Percentiles rank a stretch among this genome's conserved stretches.
These are phyloP conservation scores for Globisporangium acanthophoron DNA, from an alignment of 352 stramenopile genomes.

Conservation along the genomic window DNA sequence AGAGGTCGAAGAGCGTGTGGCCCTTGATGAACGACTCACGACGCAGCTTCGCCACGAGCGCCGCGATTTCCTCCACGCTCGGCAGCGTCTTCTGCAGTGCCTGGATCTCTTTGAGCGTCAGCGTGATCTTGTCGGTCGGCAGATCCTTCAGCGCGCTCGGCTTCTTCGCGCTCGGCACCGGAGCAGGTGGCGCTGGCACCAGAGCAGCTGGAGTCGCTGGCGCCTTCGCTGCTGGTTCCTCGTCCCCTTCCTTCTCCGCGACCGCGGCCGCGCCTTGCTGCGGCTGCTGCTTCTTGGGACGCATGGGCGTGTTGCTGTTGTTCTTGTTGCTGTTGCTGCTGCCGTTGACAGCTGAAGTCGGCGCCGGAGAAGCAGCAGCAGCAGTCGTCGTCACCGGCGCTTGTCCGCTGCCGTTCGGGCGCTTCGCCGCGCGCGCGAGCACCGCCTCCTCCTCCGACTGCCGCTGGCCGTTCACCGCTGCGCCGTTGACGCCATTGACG, in stretches of 20 bases:
- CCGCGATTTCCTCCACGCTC: constrained; percentile 55
- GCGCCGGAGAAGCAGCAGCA: not conserved
- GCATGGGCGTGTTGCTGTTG: not conserved
- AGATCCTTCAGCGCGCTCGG: constrained; percentile 28
- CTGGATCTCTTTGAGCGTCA: constrained; percentile 69
- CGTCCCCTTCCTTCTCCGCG: not conserved
- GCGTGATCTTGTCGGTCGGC: constrained; percentile 60
- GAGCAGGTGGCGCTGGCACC: not conserved
- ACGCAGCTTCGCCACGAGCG: constrained; percentile 53
- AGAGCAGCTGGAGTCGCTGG: not conserved
- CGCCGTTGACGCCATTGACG: not conserved
- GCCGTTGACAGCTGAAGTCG: not conserved
- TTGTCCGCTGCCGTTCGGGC: constrained; percentile 1
- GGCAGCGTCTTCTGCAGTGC: constrained; percentile 70
- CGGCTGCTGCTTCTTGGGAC: constrained; percentile 9
- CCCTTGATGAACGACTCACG: constrained; percentile 70
- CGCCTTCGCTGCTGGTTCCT: not conserved
- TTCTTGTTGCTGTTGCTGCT: not conserved
- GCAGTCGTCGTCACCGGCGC: not conserved
- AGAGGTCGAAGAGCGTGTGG: constrained; percentile 78
- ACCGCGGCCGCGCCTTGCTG: not conserved
- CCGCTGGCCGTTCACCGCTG: constrained; percentile 7
- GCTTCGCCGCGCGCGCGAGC: constrained; percentile 9
- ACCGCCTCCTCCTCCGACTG: constrained; percentile 12
- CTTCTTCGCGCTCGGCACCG: not conserved